Percentiles rank a stretch among this genome's conserved stretches.
These are phyloP conservation scores for Cardiospermum halicacabum DNA, from an alignment of 345 rosid species.

Conservation along the genomic window DNA sequence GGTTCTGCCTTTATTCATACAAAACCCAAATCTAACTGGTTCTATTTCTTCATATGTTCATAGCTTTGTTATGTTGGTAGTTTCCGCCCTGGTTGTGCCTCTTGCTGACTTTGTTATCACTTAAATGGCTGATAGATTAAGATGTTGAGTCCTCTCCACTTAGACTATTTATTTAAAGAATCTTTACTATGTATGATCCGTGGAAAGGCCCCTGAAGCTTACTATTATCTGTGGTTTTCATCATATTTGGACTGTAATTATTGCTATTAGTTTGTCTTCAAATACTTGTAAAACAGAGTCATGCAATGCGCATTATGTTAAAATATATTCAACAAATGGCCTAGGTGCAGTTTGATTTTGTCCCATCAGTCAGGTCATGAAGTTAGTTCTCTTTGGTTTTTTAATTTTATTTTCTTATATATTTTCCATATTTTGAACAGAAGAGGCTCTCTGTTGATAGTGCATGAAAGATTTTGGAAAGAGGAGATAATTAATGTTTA, in stretches of 20 bases:
- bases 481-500: background rate
- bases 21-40: background rate
- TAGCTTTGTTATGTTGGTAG: background rate
- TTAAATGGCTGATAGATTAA: background rate
- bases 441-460: background rate
- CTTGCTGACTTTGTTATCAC: background rate
- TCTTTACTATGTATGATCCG: background rate
- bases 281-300: background rate
- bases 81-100: background rate
- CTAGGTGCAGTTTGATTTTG: background rate
- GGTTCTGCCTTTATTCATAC: too few relatives aligned
- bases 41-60: background rate
- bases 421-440: too few relatives aligned
- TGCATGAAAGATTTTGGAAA: background rate
- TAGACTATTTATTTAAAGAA: background rate
- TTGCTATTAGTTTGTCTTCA: background rate
- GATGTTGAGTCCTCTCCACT: background rate
- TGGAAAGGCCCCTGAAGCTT: background rate
- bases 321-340: background rate
- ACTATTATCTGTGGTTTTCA: background rate
- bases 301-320: background rate
- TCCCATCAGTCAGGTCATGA: background rate
- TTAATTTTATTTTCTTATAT: too few relatives aligned
- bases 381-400: background rate
- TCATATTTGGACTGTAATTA: background rate